These are phyloP conservation scores for Priceomyces castillae DNA, from an alignment of 805 yeast genomes.

Conservation along the genomic window DNA sequence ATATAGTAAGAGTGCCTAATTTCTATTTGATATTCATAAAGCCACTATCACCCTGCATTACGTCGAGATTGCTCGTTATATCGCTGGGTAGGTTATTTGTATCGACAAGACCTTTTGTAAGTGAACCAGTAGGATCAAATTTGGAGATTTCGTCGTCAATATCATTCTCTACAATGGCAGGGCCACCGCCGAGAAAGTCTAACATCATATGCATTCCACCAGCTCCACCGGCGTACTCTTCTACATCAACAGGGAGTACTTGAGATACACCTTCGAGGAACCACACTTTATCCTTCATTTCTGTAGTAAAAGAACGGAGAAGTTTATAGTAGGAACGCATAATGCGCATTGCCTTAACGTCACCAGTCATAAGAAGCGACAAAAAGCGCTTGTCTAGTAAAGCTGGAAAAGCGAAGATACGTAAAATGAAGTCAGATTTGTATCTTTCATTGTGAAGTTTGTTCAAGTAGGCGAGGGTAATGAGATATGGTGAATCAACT, in stretches of 20 bases:
- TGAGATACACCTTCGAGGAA: constrained; percentile 87
- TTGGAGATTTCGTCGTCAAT: constrained; percentile 38
- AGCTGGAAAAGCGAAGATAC: constrained; percentile 93
- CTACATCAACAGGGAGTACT: constrained; percentile 88
- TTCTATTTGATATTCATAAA: constrained; percentile 33
- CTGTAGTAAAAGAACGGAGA: constrained; percentile 76
- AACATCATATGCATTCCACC: constrained; percentile 93
- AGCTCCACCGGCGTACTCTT: constrained; percentile 80
- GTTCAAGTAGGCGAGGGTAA: constrained; percentile 83
- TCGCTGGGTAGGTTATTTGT: constrained; percentile 58
- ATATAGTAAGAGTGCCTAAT: too few relatives aligned
- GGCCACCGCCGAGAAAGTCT: constrained; percentile 76
- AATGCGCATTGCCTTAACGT: constrained; percentile 82
- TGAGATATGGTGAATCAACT: constrained; percentile 76
- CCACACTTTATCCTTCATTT: constrained; percentile 90
- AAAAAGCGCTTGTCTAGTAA: constrained; percentile 77
- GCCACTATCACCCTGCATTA: constrained; percentile 48
- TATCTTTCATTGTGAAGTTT: constrained; percentile 77
- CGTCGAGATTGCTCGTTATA: constrained; percentile 47
- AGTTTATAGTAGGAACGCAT: constrained; percentile 85
- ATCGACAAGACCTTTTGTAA: constrained; percentile 49
- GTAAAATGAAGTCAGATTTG: constrained; percentile 78
- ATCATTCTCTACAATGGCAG: constrained; percentile 37
- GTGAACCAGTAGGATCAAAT: constrained; percentile 43
- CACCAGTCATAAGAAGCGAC: constrained; percentile 78